Evolutionary conservation across 108 stramenopile genomes (phyloP), one percentile per base, ranked within the genome.

Genomic region (Chaetoceros tenuissimus): DNA sequence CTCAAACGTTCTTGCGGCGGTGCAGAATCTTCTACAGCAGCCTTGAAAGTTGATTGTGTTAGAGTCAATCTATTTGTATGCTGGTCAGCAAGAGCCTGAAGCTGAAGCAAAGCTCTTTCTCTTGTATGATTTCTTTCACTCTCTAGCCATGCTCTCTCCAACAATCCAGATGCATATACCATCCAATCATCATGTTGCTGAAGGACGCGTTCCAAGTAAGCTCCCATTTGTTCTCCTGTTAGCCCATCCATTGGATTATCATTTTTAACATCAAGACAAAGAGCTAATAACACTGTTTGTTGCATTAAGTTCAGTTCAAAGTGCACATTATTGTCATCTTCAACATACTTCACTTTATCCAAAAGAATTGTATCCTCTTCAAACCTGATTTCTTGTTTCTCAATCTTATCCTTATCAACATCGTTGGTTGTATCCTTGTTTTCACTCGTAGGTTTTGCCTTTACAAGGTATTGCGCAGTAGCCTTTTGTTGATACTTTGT

Each of bases 261-360:
- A 57, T 97, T 96, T 54, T 89, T 84, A 10, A 96, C 94, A 66
- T 99, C 98, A 45, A 99, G 70, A 67, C 98, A 99, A 45, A 97
- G 59, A 0, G 92, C 94, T 47, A 97, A 64, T 10, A 97, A 48
- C 53, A 96, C 89, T 40, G 87, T 75, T 62, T 92, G 92, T 51
- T 97, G 94, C 34, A 95, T 63, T 24, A 82, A 68, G 1, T 67
- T 79, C 31, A 89, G 61, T n/a, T 66, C 59, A 24, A 51, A 29
- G 53, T 83, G 67, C 22, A 60, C 51, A 47, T 82, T 85, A 45
- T 82, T 80, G 8, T 67, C 58, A 16, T 75, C 72, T 46, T 89
- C 77, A 30, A 78, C 82, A 46, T 89, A 94, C 55, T 84, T 55
- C 18, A 95, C 73, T 44, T 72, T 62, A 62, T 97, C 97, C 47